phyloP scores from a whole-genome alignment of 768 basidiomycete species.

The Melanogaster broomeanus region DNA sequence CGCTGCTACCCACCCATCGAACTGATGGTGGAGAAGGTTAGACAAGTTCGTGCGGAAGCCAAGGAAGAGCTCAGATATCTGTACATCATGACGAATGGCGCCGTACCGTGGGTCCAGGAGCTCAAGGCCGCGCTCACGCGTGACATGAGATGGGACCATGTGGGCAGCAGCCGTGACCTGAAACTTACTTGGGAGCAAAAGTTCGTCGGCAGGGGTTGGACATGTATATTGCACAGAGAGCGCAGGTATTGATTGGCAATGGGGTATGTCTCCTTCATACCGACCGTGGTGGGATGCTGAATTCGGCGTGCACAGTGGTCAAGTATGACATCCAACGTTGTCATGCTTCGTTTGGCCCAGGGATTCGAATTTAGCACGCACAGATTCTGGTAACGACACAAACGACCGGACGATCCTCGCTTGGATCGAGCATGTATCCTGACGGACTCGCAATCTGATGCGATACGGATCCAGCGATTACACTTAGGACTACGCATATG shows the following conservation, averaged over 20 bases:
- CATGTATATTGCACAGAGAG: constrained; percentile 49
- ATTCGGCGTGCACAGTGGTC: constrained; percentile 34
- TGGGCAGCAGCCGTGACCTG: constrained; percentile 47
- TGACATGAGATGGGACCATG: constrained; percentile 38
- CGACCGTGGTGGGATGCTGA: neutral
- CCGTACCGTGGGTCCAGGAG: constrained; percentile 40
- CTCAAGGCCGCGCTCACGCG: constrained; percentile 37
- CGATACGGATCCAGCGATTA: too few species aligned
- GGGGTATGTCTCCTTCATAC: constrained; percentile 39
- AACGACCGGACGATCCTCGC: neutral
- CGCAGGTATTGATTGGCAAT: constrained; percentile 54
- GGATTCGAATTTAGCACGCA: constrained; percentile 29
- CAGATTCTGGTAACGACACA: constrained; percentile 37
- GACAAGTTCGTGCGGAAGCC: constrained; percentile 29
- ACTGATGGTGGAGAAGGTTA: constrained; percentile 43
- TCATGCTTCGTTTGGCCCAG: constrained; percentile 38
- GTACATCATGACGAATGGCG: constrained; percentile 53
- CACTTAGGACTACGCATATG: too few species aligned
- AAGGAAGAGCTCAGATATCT: constrained; percentile 34
- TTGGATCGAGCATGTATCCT: neutral
- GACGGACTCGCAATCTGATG: neutral
- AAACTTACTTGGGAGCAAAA: constrained; percentile 43
- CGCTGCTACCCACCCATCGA: constrained; percentile 47
- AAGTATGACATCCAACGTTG: constrained; percentile 43
- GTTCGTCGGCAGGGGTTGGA: constrained; percentile 48